These are phyloP conservation scores for Trichophyton schoenleinii DNA, from an alignment of 2,329 filamentous ascomycete species.

Conservation along the genomic window DNA sequence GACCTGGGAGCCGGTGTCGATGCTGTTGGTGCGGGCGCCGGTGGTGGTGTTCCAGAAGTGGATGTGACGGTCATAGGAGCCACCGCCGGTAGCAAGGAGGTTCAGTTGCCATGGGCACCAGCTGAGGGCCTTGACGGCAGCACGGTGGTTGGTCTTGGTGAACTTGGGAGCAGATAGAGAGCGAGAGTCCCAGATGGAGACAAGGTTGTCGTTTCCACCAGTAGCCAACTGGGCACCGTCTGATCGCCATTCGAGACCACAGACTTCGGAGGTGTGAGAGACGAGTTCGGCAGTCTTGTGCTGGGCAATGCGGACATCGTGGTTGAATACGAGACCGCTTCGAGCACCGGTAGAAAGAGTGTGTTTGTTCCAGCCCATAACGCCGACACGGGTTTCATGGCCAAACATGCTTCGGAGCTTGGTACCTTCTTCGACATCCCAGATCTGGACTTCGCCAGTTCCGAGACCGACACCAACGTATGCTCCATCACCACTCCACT, in stretches of 20 bases:
- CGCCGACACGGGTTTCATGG: constrained; percentile 89
- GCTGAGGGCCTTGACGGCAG: constrained; percentile 91
- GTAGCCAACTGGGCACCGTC: constrained; percentile 95
- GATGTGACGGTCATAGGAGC: constrained; percentile 93
- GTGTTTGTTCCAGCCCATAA: constrained; percentile 99
- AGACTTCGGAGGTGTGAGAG: constrained; percentile 95
- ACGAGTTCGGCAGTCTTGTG: constrained; percentile 97
- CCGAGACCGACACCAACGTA: constrained; percentile 93
- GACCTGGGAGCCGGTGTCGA: constrained; percentile 95
- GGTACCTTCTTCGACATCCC: constrained; percentile 87
- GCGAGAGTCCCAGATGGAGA: constrained; percentile 97
- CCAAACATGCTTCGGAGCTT: constrained; percentile 99
- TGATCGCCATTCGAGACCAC: constrained; percentile 92
- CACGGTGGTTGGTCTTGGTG: constrained; percentile 99
- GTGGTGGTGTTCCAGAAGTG: constrained; percentile 99
- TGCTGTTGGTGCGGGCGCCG: constrained; percentile 94
- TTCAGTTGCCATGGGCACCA: constrained; percentile 99
- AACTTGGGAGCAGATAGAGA: constrained; percentile 91
- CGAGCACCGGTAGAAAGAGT: constrained; percentile 88
- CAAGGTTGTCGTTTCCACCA: constrained; percentile 96
- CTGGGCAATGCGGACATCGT: constrained; percentile 92
- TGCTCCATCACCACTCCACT: constrained; percentile 94
- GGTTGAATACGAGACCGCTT: constrained; percentile 92
- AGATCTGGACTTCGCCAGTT: constrained; percentile 95
- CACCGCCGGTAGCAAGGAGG: constrained; percentile 88